phyloP scores from a whole-genome alignment of 345 rosid species.

The Syzygium aqueum region DNA sequence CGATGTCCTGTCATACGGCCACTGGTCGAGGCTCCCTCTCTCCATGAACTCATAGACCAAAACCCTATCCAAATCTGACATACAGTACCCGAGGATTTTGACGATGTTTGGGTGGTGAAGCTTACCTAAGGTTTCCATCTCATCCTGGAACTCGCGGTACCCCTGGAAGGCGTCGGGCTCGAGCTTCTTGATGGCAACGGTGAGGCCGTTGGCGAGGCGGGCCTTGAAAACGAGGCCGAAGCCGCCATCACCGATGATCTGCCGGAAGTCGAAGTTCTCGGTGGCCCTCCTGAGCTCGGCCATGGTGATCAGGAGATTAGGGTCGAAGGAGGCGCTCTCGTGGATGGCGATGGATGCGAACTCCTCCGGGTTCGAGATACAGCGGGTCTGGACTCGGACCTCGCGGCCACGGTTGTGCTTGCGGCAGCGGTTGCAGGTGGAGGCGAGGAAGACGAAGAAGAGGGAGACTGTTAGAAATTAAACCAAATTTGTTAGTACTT shows the following conservation, averaged over 20 bases:
- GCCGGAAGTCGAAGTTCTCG: conserved; percentile 40
- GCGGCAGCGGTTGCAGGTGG: conserved; percentile 11
- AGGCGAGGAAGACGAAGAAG: conserved; percentile 8
- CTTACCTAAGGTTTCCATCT: conserved; percentile 68
- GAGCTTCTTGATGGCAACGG: conserved; percentile 77
- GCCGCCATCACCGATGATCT: conserved; percentile 78
- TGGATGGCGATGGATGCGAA: neutral
- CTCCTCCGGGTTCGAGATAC: neutral
- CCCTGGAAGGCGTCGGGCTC: conserved; percentile 79
- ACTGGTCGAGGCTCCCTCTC: conserved; percentile 55
- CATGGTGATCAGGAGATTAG: conserved; percentile 55
- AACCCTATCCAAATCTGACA: conserved; percentile 44
- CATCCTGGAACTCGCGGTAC: conserved; percentile 68
- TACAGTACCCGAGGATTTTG: conserved; percentile 61
- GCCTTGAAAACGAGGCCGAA: conserved; percentile 76
- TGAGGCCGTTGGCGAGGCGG: conserved; percentile 31
- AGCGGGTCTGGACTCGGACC: neutral
- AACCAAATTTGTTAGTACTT: too few relatives aligned
- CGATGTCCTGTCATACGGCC: conserved; percentile 43
- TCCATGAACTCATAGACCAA: conserved; percentile 67
- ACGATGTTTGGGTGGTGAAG: conserved; percentile 63
- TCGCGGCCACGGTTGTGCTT: neutral
- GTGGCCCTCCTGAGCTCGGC: conserved; percentile 51
- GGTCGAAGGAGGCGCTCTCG: conserved; percentile 51
- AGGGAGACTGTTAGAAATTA: too few relatives aligned